A percentile compares a stretch with the other conserved stretches of the same genome.
phyloP scores from a whole-genome alignment of 257 asterid species.

The Pogostemon cablin region DNA sequence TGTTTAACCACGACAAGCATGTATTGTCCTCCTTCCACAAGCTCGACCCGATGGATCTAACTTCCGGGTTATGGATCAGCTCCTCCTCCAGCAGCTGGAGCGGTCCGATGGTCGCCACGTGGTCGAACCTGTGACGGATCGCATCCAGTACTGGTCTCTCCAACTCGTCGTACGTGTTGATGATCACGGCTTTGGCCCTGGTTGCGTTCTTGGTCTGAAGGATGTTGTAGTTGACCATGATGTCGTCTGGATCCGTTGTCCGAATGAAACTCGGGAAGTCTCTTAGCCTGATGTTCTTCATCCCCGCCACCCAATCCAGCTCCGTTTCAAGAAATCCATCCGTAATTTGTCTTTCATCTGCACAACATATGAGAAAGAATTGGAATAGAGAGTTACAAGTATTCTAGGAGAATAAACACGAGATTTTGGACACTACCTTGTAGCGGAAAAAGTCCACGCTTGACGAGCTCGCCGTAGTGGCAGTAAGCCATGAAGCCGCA shows the following conservation, averaged over 20 bases:
- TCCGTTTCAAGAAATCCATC: constrained; percentile 53
- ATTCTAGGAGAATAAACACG: no score
- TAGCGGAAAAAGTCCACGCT: constrained; percentile 57
- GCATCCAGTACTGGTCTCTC: constrained; percentile 55
- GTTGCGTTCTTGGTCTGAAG: constrained; percentile 47
- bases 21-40: constrained; percentile 65
- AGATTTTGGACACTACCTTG: constrained; percentile 36
- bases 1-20: constrained; percentile 56
- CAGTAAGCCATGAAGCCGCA: constrained; percentile 63
- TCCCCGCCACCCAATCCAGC: constrained; percentile 67
- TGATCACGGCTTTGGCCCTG: constrained; percentile 50
- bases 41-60: constrained; percentile 46
- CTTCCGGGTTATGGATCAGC: constrained; percentile 1
- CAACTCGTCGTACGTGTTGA: constrained; percentile 60
- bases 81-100: constrained; percentile 50
- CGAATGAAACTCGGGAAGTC: constrained; percentile 68
- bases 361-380: no score
- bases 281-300: constrained; percentile 55
- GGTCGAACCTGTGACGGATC: constrained; percentile 39
- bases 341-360: constrained; percentile 55
- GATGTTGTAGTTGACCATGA: constrained; percentile 57
- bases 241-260: constrained; percentile 59
- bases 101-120: constrained; percentile 59
- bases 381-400: no score
- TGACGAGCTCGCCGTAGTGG: constrained; percentile 46